Conservation (phyloP, 2,329 filamentous ascomycete species). For the Penicillium sp. region DNA sequence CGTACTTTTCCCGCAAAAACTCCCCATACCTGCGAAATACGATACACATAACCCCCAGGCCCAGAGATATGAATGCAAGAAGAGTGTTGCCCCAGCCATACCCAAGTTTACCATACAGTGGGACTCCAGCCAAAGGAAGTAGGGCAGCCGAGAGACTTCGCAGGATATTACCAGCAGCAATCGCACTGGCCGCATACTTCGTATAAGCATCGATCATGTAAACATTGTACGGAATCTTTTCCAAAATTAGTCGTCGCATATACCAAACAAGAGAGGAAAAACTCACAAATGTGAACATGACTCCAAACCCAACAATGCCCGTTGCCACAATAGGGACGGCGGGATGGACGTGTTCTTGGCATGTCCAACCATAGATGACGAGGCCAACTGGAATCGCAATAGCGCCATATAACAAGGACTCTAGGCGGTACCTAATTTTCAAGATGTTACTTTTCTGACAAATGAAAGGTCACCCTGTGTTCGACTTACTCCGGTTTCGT, state of each 20-base stretch:
- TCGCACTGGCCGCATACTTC: constrained; percentile 36
- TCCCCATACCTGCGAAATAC: no score
- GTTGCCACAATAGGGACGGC: neutral
- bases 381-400: neutral
- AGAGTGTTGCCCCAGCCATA: constrained; percentile 40
- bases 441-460: no score
- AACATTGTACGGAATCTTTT: no score
- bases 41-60: no score
- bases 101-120: constrained; percentile 34
- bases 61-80: constrained; percentile 31
- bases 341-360: neutral
- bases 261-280: neutral
- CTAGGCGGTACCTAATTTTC: neutral
- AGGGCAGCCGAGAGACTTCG: constrained; percentile 36
- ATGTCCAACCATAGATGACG: neutral
- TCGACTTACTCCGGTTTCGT: neutral
- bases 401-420: neutral
- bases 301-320: neutral
- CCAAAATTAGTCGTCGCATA: no score
- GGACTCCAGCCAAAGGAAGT: constrained; percentile 39
- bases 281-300: neutral
- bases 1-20: no score
- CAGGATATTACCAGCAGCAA: constrained; percentile 32
- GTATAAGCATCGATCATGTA: constrained; percentile 40
- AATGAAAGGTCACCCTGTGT: neutral